These are phyloP conservation scores for Rhododendron williamsianum DNA, from an alignment of 148 eudicot genomes.

Conservation along the genomic window DNA sequence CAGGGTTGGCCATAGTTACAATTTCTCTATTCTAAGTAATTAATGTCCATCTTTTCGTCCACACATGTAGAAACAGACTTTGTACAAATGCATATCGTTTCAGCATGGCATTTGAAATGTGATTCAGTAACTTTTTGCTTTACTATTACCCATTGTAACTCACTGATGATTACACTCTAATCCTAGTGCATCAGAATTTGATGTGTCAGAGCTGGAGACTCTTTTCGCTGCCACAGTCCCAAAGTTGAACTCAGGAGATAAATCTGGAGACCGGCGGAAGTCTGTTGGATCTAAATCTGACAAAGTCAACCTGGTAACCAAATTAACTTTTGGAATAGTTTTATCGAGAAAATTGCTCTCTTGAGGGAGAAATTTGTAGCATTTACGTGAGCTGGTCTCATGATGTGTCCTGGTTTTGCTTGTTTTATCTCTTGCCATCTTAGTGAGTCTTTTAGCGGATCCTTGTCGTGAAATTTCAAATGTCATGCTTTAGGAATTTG, in stretches of 20 bases:
- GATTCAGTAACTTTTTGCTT: background rate
- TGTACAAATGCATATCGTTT: background rate
- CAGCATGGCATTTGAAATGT: background rate
- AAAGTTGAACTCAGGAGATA: constrained; percentile 57
- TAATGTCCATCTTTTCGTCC: background rate
- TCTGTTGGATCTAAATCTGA: constrained; percentile 83
- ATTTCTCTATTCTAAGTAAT: background rate
- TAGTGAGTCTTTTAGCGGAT: background rate
- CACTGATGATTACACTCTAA: constrained; percentile 30
- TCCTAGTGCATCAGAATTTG: constrained; percentile 76
- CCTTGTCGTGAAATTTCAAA: background rate
- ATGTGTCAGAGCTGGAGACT: constrained; percentile 83
- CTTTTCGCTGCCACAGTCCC: constrained; percentile 79
- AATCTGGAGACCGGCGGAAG: constrained; percentile 63
- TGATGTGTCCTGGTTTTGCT: background rate
- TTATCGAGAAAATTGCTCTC: background rate
- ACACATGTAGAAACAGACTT: background rate
- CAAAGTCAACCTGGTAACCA: constrained; percentile 69
- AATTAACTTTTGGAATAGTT: background rate
- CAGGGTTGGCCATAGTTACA: background rate
- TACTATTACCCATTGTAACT: background rate
- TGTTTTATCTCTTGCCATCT: background rate
- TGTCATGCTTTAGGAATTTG: constrained; percentile 1
- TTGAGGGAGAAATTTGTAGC: background rate
- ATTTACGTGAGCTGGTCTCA: background rate